Evolutionary conservation across 805 yeast species (phyloP).

Genomic region (Phaffomyces antillensis): DNA sequence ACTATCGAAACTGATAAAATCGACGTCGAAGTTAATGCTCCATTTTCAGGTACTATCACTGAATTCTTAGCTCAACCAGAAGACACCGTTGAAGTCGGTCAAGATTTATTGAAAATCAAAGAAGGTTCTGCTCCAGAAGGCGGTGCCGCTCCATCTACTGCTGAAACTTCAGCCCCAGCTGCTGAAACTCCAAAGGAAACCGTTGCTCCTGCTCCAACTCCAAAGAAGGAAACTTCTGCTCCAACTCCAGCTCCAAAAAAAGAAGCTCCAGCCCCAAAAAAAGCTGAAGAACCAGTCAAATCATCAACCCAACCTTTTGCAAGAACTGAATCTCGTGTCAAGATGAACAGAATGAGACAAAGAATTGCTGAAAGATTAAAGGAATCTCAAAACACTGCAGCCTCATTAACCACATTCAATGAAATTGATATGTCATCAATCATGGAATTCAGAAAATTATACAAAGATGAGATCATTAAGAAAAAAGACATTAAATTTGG

Average conservation of each 20-base stretch:
- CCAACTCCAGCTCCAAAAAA: conserved; percentile 13
- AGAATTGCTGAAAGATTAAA: conserved; percentile 98
- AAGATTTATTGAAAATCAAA: conserved; percentile 82
- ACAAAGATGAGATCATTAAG: conserved; percentile 94
- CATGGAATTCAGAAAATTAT: conserved; percentile 89
- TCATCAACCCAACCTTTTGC: conserved; percentile 41
- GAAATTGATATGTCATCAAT: conserved; percentile 94
- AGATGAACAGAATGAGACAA: conserved; percentile 99
- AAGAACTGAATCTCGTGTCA: conserved; percentile 84
- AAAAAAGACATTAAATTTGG: conserved; percentile 93
- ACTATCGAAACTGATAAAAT: conserved; percentile 98
- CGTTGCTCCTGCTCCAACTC: conserved; percentile 1
- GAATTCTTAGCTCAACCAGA: conserved; percentile 80
- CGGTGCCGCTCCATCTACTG: conserved; percentile 33
- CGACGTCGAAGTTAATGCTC: conserved; percentile 95
- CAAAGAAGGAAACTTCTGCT: conserved; percentile 14
- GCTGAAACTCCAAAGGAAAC: conserved; percentile 19
- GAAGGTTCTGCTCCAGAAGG: conserved; percentile 65
- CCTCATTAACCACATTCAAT: conserved; percentile 94
- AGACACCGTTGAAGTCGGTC: conserved; percentile 94
- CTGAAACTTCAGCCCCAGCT: conserved; percentile 36
- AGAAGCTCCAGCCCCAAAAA: conserved; percentile 11
- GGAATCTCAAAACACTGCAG: conserved; percentile 99
- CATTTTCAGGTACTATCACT: conserved; percentile 81
- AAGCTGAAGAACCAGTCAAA: conserved; percentile 18